Evolutionary conservation across 2,329 filamentous ascomycete genomes (phyloP).

Genomic region (Thielaviopsis musarum): DNA sequence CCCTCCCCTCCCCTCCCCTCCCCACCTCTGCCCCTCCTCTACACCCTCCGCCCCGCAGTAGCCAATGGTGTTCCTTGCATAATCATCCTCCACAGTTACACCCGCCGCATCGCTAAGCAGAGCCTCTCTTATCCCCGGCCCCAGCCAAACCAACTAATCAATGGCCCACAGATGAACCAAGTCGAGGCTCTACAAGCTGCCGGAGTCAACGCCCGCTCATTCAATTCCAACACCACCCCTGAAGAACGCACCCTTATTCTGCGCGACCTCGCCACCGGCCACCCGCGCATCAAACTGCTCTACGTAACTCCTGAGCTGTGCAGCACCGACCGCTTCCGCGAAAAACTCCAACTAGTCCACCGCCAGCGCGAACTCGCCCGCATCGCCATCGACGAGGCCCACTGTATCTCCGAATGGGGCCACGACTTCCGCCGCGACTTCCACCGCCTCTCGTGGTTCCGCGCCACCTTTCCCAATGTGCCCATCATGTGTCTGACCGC

Average conservation of each 20-base stretch:
- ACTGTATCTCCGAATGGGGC: conserved; percentile 96
- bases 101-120: neutral
- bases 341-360: conserved; percentile 55
- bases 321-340: conserved; percentile 58
- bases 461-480: conserved; percentile 61
- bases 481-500: conserved; percentile 88
- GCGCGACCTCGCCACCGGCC: conserved; percentile 70
- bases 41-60: neutral
- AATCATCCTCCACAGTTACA: neutral
- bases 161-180: conserved; percentile 58
- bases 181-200: conserved; percentile 61
- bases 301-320: conserved; percentile 93
- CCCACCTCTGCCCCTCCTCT: neutral
- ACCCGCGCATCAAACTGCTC: conserved; percentile 65
- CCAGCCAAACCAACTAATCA: neutral
- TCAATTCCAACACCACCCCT: conserved; percentile 65
- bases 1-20: neutral
- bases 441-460: conserved; percentile 74
- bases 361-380: conserved; percentile 71
- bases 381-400: conserved; percentile 83
- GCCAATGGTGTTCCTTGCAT: neutral
- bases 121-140: neutral
- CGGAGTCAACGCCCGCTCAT: conserved; percentile 63
- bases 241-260: conserved; percentile 52
- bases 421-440: conserved; percentile 94